Evolutionary conservation across 768 basidiomycete genomes (phyloP).

Genomic region (Serendipita vermifera): DNA sequence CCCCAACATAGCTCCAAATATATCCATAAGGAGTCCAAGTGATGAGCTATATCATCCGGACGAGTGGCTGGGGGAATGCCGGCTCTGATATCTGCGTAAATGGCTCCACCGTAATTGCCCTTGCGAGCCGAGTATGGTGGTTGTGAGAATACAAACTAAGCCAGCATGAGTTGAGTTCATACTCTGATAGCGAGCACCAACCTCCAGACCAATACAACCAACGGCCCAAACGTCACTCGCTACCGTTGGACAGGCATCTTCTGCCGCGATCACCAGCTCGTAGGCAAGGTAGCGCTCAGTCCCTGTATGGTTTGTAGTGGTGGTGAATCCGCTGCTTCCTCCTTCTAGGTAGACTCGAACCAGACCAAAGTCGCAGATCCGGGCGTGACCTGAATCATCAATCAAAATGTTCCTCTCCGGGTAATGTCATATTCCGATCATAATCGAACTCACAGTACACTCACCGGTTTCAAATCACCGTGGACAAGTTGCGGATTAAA

Average conservation of each 20-base stretch:
- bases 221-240: neutral
- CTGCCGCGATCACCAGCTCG: neutral
- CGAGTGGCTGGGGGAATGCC: neutral
- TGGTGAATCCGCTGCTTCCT: neutral
- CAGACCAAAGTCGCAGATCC: neutral
- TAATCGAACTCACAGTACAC: neutral
- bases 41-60: neutral
- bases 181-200: neutral
- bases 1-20: neutral
- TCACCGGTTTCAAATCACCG: constrained; percentile 1
- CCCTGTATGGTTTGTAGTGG: neutral
- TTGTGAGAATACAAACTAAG: neutral
- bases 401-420: neutral
- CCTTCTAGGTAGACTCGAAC: neutral
- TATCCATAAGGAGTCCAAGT: neutral
- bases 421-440: neutral
- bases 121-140: neutral
- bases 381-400: neutral
- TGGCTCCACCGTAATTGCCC: neutral
- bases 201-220: neutral
- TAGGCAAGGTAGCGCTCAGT: neutral
- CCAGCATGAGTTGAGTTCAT: neutral
- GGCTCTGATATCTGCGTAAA: neutral
- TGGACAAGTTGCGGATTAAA: neutral
- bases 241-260: neutral